Evolutionary conservation across 768 basidiomycete species (phyloP), one percentile per base, ranked within the genome.

Genomic region (Kockovaella imperatae): DNA sequence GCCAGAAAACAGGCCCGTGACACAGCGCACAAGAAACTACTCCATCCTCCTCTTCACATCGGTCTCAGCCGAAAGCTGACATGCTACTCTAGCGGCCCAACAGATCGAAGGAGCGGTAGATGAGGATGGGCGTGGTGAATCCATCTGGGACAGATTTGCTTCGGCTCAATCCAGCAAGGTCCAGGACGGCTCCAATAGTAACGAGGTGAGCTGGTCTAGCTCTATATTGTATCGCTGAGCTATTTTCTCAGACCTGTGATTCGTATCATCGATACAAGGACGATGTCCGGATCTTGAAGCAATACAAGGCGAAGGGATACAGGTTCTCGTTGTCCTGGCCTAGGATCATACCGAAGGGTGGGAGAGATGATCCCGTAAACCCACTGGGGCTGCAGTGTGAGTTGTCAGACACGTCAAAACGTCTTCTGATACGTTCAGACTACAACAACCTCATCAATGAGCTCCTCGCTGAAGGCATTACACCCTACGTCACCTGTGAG

Each of bases 291-390:
- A 26, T 34, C 50, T 49, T 87, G 55, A 75, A 74, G 21, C 57
- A 75, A 29, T 83, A 84, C 54, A 82, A 83, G 28, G 80, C 81
- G 40, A 83, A 82, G 57, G 72, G 81, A 2, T 86, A 86, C 72
- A 78, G 84, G 18, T 86, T 87, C 72, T 84, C 82, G 3, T 74
- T 87, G 45, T 75, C 83, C 5, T 86, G 83, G 86, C 78, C 82
- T 10, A 77, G 84, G 23, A 77, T 86, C 55, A 83, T 86, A 50
- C 85, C 84, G 21, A 74, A 80, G 15, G 68, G 67, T 18, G 84
- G 84, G 17, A 77, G 81, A 18, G 74, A 82, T 53, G 84, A 86
- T 68, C 81, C 84, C 14, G 68, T 85, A 56, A 86, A 86, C 69
- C 76, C 78, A 47, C 71, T 76, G 49, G 84, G 84, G 18, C 80